A percentile compares a stretch with the other conserved stretches of the same genome.
These are phyloP conservation scores for Kluyveromyces lactis DNA, from an alignment of 805 yeast genomes.

Conservation along the genomic window DNA sequence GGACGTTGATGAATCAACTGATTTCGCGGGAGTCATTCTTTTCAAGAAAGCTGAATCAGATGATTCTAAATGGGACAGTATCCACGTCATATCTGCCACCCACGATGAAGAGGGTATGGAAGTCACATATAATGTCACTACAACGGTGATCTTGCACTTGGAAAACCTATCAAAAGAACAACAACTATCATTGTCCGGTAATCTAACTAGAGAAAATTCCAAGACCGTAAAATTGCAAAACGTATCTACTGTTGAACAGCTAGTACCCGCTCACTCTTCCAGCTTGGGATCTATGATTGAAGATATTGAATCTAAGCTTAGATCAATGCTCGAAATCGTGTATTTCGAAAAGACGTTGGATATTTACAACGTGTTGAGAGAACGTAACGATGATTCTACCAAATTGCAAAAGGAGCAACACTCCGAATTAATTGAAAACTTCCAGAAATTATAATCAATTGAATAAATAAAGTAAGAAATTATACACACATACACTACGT, in stretches of 20 bases:
- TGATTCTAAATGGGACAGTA: conserved; percentile 77
- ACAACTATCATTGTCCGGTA: conserved; percentile 60
- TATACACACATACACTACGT: neutral
- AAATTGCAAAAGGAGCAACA: conserved; percentile 24
- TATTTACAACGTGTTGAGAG: conserved; percentile 64
- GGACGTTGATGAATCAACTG: conserved; percentile 56
- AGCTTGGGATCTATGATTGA: conserved; percentile 82
- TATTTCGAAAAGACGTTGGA: conserved; percentile 93
- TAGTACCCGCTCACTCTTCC: conserved; percentile 61
- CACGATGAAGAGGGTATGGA: conserved; percentile 28
- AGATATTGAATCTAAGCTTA: conserved; percentile 77
- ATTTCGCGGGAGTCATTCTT: conserved; percentile 84
- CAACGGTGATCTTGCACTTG: conserved; percentile 79
- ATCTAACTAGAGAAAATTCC: conserved; percentile 75
- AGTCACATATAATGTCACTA: conserved; percentile 64
- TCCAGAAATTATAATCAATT: conserved; percentile 21
- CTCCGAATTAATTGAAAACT: conserved; percentile 30
- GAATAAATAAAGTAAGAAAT: neutral
- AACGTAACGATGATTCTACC: conserved; percentile 15
- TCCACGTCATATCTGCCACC: conserved; percentile 79
- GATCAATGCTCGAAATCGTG: conserved; percentile 85
- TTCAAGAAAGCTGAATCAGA: conserved; percentile 51
- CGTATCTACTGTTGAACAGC: conserved; percentile 13
- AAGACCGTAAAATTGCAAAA: conserved; percentile 35
- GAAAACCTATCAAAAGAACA: conserved; percentile 27